Evolutionary conservation across 1,284 basidiomycete genomes (phyloP).

Genomic region (Sporisorium reilianum): DNA sequence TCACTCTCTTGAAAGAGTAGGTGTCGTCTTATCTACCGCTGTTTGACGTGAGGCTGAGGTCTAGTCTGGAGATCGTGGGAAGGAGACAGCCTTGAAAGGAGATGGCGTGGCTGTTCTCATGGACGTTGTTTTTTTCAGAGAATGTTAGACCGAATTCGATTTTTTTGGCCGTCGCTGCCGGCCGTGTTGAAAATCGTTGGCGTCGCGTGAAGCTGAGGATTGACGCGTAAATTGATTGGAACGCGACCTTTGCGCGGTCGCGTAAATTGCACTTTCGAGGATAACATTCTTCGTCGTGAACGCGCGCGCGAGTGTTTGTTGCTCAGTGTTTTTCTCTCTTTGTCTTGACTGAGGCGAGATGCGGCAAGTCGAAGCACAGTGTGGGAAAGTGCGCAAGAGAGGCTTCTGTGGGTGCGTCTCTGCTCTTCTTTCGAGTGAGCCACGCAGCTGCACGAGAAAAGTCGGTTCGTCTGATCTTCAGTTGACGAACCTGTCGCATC

Average conservation of each 20-base stretch:
- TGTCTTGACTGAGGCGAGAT: not conserved
- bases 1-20: not conserved
- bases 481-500: conserved; percentile 2
- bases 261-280: conserved; percentile 32
- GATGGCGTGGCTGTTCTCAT: not conserved
- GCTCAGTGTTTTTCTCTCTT: conserved; percentile 30
- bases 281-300: not conserved
- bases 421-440: not conserved
- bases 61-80: not conserved
- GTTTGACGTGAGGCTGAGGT: not conserved
- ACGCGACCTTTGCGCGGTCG: conserved; percentile 26
- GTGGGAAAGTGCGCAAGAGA: no score
- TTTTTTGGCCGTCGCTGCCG: no score
- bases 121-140: not conserved
- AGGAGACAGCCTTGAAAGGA: not conserved
- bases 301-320: conserved; percentile 24
- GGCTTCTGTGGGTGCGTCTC: not conserved
- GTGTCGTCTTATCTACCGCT: not conserved
- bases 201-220: not conserved
- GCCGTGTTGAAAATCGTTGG: not conserved
- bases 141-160: not conserved
- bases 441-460: not conserved
- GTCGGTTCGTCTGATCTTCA: no score
- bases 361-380: not conserved
- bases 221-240: conserved; percentile 32